Conservation (phyloP, 768 basidiomycete genomes). For the Psilocybe sp. region DNA sequence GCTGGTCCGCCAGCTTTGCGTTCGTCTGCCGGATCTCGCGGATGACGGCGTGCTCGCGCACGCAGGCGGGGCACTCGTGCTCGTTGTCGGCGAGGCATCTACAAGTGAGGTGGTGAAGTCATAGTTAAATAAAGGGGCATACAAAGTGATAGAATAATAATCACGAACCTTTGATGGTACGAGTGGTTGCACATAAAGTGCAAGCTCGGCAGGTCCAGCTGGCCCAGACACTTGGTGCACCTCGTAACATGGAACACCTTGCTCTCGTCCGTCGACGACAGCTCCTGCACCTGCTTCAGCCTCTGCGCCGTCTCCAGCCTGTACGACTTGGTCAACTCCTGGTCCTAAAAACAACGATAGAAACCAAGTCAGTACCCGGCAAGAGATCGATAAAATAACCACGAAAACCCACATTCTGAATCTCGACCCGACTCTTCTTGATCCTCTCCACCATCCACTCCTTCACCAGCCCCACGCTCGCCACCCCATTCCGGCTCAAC, state of each 20-base stretch:
- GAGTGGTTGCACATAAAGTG: conserved; percentile 99
- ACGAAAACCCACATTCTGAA: conserved; percentile 71
- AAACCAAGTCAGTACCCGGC: conserved; percentile 2
- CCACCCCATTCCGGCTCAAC: conserved; percentile 82
- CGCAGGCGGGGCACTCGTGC: conserved; percentile 87
- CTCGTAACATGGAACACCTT: conserved; percentile 92
- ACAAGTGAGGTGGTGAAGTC: too few relatives aligned
- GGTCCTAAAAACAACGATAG: conserved; percentile 55
- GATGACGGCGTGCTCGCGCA: conserved; percentile 81
- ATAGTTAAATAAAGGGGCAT: background rate
- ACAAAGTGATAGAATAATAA: background rate
- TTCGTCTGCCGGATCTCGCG: conserved; percentile 89
- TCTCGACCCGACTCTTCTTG: conserved; percentile 66
- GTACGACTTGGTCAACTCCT: conserved; percentile 84
- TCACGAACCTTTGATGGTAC: conserved; percentile 83
- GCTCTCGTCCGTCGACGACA: conserved; percentile 76
- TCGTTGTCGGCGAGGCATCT: conserved; percentile 92
- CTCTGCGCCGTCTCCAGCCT: conserved; percentile 79
- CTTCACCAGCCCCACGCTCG: conserved; percentile 89
- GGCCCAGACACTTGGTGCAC: conserved; percentile 86
- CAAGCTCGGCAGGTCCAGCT: conserved; percentile 87
- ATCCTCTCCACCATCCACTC: conserved; percentile 86
- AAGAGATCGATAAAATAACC: background rate
- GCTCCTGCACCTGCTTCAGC: conserved; percentile 75
- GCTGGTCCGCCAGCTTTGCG: conserved; percentile 77